Evolutionary conservation across 176 grass and related monocot genomes (phyloP), one percentile per base, ranked within the genome.

Genomic region (Zea mays): DNA sequence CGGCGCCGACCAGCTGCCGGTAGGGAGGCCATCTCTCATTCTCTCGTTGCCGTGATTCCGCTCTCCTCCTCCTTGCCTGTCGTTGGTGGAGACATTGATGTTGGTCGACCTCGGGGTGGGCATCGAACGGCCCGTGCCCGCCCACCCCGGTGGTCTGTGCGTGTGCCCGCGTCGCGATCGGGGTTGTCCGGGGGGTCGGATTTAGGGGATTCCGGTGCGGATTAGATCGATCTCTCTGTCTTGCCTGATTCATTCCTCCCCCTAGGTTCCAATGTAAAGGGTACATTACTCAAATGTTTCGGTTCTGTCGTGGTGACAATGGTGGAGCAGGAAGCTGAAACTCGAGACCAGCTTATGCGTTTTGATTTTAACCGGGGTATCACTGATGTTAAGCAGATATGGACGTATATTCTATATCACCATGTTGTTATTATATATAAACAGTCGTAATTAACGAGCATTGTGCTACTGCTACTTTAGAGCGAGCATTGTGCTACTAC

Each of bases 1-100:
- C 72, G 65, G 34, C 79, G 21, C 72, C 57, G 72, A 77, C 55
- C 72, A 71, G 57, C 79, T 76, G 40, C 79, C 78, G 85, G 85
- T 86, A 81, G 5, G 44, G 8, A 3, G 21, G 3, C 70, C 49
- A 27, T 27, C 27, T 58, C 55, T 58, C 55, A 0, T 58, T 58
- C 56, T 56, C 38, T 12, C 77, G 68, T 80, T 80, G 76, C 62
- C 70, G 19, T 13, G 12, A 14, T 38, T 47, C 45, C 10, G 8
- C 8, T 69, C 5, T 86, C 62, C n/a, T 48, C 19, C 63, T 16
- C 42, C 45, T 10, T 51, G n/a, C 0, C 13, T 47, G 7, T 35
- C 9, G 44, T 47, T 10, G 52, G 27, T 27, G 27, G 27, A 27
- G 27, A 27, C 27, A 1, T 56, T 12, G 21, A 15, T 19, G 47